Evolutionary conservation across 177 flowering plant species (phyloP), one percentile per base, ranked within the genome.

Genomic region (Tripterygium wilfordii): DNA sequence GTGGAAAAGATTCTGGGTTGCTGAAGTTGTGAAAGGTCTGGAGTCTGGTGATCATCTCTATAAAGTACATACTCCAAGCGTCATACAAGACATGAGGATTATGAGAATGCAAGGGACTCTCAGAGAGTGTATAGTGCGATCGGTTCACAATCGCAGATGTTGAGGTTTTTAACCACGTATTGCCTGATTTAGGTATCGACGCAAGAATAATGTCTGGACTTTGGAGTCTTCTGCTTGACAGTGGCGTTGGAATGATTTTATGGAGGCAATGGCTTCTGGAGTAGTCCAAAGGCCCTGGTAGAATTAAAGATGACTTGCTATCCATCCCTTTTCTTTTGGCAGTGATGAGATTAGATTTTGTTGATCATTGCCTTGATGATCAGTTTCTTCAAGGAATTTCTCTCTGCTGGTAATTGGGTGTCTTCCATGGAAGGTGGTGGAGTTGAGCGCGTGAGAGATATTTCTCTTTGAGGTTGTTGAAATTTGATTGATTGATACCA

Each of bases 21-120:
- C 3, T 18, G 39, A 10, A 36, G 39, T 15, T 9, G n/a, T 15
- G 39, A 36, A 7, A 36, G 39, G 19, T 36, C 39, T 4, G 39
- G 39, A 4, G 17, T 20, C 9, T 36, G 39, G 3, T 28, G 30
- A 10, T 36, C 17, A 9, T 36, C 17, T n/a, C 19, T 20, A 36
- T 36, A 36, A n/a, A 36, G 18, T 9, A n/a, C 17, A 9, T 36
- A 36, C 19, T 36, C 39, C 3, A 75, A 38, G 46, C 68, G 65
- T 8, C 74, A 72, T 0, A 71, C 68, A 17, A 71, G 68, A 2
- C 74, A 36, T 71, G 80, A 5, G 80, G 74, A 33, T 71, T 68
- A 14, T 49, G 45, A 2, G 51, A 32, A 38, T 60, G 58, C 48
- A 68, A 51, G 13, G 76, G 77, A 21, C 63, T 14, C 2, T 12